Base-by-base conservation (phyloP, 352 stramenopile species). In the Phytopythium kandeliae region DNA sequence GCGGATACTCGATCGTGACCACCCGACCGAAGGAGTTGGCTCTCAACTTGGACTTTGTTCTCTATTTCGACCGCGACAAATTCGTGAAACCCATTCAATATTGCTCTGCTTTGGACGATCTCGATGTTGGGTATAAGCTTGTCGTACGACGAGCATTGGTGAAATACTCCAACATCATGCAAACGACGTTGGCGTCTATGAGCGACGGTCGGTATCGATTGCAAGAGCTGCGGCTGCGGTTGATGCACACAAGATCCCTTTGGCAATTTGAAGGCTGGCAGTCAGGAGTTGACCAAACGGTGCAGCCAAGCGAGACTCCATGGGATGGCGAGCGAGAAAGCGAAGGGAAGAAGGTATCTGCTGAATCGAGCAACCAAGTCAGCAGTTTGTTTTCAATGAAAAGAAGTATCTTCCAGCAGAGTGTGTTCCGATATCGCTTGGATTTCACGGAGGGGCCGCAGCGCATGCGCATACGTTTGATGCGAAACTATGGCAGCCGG, bases 371-470 rank as follows among this genome's bases (percentile, higher is more conserved):
- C 3, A 35, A 17, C 11, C 17, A 37, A 9, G 4, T 15, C n/a
- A 28, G 13, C 19, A 26, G 30, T 7, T 52, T 52, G 21, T 33
- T 52, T 13, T 34, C n/a, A 10, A 46, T 25, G 2, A 58, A 75
- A n/a, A 51, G 60, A 15, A 84, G 72, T 38, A 63, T 84, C 24
- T 81, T 79, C 24, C 72, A 84, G 45, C 62, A 63, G 3, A 77
- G 55, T 26, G 49, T 41, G 21, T 51, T 65, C 58, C 67, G 63
- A 1, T 73, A 79, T 50, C 50, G 54, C 7, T 21, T 87, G 13
- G 75, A 87, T 38, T 62, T 53, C 17, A 82, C 69, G 0, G 75
- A 87, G 45, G 71, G 73, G 1, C 75, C 75, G 0, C 56, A 77
- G 26, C 68, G 75, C 15, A 81, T 84, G 64, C 52, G 75, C 10